Base-by-base conservation (phyloP, 1,284 basidiomycete genomes). In the Ganoderma sinense region DNA sequence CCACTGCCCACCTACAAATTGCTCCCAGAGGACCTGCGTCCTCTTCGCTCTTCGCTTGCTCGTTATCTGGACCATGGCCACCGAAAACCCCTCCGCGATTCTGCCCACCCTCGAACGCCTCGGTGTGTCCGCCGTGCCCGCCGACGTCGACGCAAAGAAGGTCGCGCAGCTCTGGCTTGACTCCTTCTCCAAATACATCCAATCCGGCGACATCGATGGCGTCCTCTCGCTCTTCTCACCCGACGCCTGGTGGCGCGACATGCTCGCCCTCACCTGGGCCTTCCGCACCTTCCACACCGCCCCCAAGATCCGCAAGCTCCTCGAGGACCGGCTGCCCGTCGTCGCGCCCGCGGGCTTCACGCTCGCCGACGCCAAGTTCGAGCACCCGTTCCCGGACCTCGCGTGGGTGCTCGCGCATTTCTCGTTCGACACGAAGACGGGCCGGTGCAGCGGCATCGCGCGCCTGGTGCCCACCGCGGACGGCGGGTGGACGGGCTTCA, bases 191-290 rank as follows among this genome's bases (percentile, higher is more conserved):
- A 68, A 78, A 23, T 75, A 80, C 8, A 75, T 83, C 40, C 76
- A 78, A 53, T 72, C 79, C 0, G 76, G 77, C 69, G 77, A 89
- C 68, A 78, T 81, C 53, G 75, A 82, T 26, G 80, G 76, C 14
- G 71, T 87, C 59, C 73, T 80, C 23, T 69, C 77, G 26, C 80
- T 86, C 65, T 82, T 89, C 69, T 76, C 83, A 29, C 79, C 82
- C 1, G 84, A 88, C 65, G 83, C 84, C 5, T 84, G 83, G 78
- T 90, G 87, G 88, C 83, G 89, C 60, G 91, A 92, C 77, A 83
- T 89, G 72, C 84, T 91, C 43, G 82, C 88, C 0, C 80, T 91
- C 53, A 90, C 90, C 14, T 91, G 89, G 89, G 86, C 89, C 73
- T 87, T 91, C 75, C 87, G 90, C 64, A 91, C 90, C 0, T 88